Evolutionary conservation across 331 rosid species (phyloP), one percentile per base, ranked within the genome.

Genomic region (Quercus lobata): DNA sequence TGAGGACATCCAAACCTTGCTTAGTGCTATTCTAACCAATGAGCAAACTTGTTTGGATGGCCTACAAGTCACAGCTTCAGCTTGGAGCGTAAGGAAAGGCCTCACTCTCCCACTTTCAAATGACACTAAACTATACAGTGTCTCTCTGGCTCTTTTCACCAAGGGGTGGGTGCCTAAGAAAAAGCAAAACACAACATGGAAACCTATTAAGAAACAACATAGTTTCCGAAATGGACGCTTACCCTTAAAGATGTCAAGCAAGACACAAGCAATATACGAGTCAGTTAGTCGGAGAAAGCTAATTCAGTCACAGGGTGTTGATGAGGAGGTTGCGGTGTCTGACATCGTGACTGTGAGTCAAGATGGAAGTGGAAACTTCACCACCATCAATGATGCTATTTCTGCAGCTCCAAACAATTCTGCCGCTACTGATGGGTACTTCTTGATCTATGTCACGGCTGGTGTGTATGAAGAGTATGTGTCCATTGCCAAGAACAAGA

Each of bases 1-100:
- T 17, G 93, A 94, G 4, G 86, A 92, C 1, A 57, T 91, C 52
- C 95, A 91, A 80, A 84, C 96, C 0, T 25, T 85, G 10, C 87
- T 94, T 9, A 94, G 98, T 53, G 97, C 91, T 30, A 87, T 91
- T 68, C 56, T 94, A 17, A 94, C 98, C 14, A 94, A 94, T 82
- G 91, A 90, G 60, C 97, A 94, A 76, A 94, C 97, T 1, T 94
- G 98, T 63, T 49, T 85, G 41, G 98, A 94, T 7, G 97, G 98
- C 35, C 76, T 92, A 6, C 89, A 88, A 70, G 87, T 89, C 16
- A 84, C 92, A 4, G 94, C 95, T 5, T 85, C 95, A 0, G 80
- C 97, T 75, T 91, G 92, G 92, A 84, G 87, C 25, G 17, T 90
- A 2, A 83, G 71, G n/a, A 90, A 88, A 16, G 97, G 92, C 7